Conservation (phyloP, 2,329 filamentous ascomycete species). For the Paecilomyces sp. region DNA sequence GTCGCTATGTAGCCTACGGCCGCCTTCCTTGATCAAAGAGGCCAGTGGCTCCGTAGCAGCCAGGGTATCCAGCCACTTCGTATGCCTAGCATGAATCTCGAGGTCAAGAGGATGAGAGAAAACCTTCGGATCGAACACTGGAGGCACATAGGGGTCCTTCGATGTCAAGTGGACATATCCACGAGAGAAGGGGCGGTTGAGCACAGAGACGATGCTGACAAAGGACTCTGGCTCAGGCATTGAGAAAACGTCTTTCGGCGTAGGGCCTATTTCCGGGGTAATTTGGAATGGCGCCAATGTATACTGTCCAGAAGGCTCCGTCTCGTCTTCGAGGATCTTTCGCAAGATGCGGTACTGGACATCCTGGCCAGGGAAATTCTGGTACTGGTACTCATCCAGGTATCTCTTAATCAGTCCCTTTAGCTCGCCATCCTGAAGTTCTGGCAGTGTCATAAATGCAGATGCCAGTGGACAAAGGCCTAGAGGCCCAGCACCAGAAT, state of each 20-base stretch:
- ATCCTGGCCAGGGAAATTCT: background rate
- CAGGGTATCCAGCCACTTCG: constrained; percentile 25
- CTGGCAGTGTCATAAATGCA: constrained; percentile 1
- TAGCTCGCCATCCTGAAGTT: background rate
- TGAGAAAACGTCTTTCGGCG: constrained; percentile 9
- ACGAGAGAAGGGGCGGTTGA: constrained; percentile 23
- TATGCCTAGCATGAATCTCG: constrained; percentile 30
- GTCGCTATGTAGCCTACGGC: constrained; percentile 12
- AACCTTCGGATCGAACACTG: constrained; percentile 37
- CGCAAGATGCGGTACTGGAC: background rate
- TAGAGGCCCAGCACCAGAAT: constrained; percentile 2
- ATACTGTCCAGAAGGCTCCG: background rate
- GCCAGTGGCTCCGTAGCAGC: constrained; percentile 22
- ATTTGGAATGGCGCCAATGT: background rate
- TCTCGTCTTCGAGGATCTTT: background rate
- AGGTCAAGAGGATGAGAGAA: constrained; percentile 39
- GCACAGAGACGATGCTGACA: constrained; percentile 18
- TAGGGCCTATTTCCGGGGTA: constrained; percentile 2
- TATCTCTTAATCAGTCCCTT: background rate
- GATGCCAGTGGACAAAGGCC: constrained; percentile 2
- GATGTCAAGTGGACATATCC: constrained; percentile 34
- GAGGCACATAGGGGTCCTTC: constrained; percentile 23
- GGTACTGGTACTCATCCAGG: background rate
- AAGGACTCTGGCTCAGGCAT: constrained; percentile 14
- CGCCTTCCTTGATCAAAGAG: constrained; percentile 23